Evolutionary conservation across 1,284 basidiomycete species (phyloP), one percentile per base, ranked within the genome.

Genomic region (Microstroma glucosiphilum): DNA sequence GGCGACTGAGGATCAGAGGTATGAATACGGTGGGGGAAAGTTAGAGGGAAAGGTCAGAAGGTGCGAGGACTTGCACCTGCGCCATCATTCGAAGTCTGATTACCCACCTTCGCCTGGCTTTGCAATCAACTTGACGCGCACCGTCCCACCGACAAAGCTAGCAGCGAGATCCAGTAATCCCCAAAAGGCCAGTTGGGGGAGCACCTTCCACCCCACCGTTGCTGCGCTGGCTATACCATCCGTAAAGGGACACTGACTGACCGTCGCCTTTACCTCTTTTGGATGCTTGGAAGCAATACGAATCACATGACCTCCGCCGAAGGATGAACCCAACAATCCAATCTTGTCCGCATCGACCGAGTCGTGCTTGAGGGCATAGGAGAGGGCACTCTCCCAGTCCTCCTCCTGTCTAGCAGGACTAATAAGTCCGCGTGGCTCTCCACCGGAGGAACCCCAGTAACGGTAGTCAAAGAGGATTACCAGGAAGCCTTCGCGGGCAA

Each of bases 181-280:
- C 43, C 43, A 48, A 21, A 48, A 48, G 15, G 21, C 43, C 43
- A 48, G 43, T 6, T 21, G 43, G 6, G 43, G 43, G 4, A 48
- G 17, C 17, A 48, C 43, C 17, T 17, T 21, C 43, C 43, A 48
- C 0, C 70, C 68, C 0, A 64, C 53, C 0, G 66, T 69, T 1
- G 53, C 41, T 13, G 65, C 43, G 11, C 64, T 68, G 12, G 67
- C 55, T 11, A 70, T 30, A 1, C 74, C 75, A 6, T 60, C 58
- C 7, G 75, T 76, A 48, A 75, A 76, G 12, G 75, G 75, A 55
- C 75, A 76, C 56, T 75, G 75, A 21, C 63, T 60, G 26, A 76
- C 68, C 12, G 49, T 66, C 3, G 71, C 72, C 30, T 64, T 69
- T 51, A 75, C 65, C 23, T 25, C 55, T 59, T 60, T 51, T 6